Percentiles rank a stretch among this genome's conserved stretches.
phyloP scores from a whole-genome alignment of 192 early-diverging fungal genomes.

The Piromyces finnis region DNA sequence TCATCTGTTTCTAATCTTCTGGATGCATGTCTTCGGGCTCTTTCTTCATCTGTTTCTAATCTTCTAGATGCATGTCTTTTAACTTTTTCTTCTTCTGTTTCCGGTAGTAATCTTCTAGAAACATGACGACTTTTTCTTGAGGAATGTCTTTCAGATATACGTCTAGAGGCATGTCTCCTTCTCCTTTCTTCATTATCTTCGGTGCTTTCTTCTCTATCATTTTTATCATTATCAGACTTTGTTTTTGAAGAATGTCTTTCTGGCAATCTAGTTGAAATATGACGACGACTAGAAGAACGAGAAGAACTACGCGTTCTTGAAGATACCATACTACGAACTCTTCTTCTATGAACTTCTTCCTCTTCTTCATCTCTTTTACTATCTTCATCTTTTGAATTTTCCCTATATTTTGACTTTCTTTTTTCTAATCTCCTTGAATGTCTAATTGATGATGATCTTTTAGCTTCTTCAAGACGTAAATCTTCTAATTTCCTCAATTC shows the following conservation, averaged over 20 bases:
- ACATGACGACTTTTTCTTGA: background rate
- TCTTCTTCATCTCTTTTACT: background rate
- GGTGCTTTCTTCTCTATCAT: background rate
- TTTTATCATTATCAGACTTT: background rate
- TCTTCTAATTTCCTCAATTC: background rate
- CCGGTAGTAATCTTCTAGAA: background rate
- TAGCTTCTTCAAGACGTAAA: background rate
- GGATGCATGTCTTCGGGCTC: background rate
- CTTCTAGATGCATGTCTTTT: background rate
- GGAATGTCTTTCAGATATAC: background rate
- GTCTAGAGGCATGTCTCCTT: background rate
- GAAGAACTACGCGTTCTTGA: background rate
- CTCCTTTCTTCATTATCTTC: background rate
- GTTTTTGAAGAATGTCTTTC: background rate
- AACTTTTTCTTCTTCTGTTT: background rate
- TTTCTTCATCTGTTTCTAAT: background rate
- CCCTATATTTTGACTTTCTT: background rate
- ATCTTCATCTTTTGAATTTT: background rate
- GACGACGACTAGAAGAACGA: background rate
- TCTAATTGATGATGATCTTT: background rate
- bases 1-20: background rate
- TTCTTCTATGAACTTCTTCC: background rate
- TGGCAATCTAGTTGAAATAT: background rate
- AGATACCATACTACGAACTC: background rate
- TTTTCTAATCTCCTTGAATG: background rate